Conservation (phyloP, 805 yeast species). For the Yarrowia sp. region DNA sequence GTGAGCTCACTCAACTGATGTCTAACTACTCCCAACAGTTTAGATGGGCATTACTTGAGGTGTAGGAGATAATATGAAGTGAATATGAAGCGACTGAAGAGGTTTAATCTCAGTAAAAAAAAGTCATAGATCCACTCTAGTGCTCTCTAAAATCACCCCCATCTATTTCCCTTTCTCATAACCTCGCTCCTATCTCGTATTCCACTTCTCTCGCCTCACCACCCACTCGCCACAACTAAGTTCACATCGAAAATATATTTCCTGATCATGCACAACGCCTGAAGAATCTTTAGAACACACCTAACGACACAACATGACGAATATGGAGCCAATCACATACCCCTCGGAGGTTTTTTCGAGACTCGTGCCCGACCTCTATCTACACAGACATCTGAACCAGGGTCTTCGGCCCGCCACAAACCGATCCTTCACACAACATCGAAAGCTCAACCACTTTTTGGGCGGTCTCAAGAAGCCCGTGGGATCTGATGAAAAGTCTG, state of each 20-base stretch:
- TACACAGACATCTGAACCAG: slow-evolving; percentile 75
- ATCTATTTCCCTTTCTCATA: no score
- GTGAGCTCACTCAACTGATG: no score
- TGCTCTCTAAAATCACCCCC: no score
- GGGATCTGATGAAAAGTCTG: slow-evolving; percentile 42
- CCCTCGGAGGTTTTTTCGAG: slow-evolving; percentile 84
- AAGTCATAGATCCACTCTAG: no score
- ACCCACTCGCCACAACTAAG: background rate
- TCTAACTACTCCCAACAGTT: no score
- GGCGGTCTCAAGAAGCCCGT: slow-evolving; percentile 43
- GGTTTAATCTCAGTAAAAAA: no score
- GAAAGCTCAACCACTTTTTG: slow-evolving; percentile 56
- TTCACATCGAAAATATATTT: slow-evolving; percentile 42
- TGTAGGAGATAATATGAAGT: no score
- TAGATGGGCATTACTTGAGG: no score
- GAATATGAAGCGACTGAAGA: no score
- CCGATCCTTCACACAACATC: slow-evolving; percentile 75
- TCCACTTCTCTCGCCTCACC: no score
- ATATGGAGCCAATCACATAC: slow-evolving; percentile 60
- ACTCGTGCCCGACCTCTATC: slow-evolving; percentile 82
- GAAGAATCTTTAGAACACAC: slow-evolving; percentile 18
- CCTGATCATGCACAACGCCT: slow-evolving; percentile 37
- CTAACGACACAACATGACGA: background rate
- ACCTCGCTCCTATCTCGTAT: background rate
- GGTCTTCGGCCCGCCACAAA: slow-evolving; percentile 76